Evolutionary conservation across 495 filamentous ascomycete species (phyloP).

Genomic region (Penicillium ochrochloron): DNA sequence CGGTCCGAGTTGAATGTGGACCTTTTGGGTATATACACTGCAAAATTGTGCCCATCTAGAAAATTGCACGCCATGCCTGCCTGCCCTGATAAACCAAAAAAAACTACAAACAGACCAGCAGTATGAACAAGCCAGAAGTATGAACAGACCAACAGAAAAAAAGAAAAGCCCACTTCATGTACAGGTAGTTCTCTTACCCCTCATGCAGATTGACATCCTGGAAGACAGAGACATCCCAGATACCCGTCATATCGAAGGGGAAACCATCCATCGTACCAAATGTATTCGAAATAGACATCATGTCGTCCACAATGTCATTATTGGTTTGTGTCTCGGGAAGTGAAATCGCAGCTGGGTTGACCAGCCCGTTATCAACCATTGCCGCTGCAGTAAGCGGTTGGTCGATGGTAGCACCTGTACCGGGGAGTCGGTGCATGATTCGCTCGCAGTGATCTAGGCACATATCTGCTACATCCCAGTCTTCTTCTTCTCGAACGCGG

Average conservation of each 20-base stretch:
- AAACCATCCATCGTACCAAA: conserved; percentile 57
- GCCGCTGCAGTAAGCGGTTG: conserved; percentile 19
- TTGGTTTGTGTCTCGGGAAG: conserved; percentile 54
- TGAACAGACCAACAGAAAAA: background rate
- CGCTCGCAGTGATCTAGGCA: conserved; percentile 58
- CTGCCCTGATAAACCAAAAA: background rate
- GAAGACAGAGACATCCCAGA: conserved; percentile 55
- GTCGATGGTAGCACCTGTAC: conserved; percentile 30
- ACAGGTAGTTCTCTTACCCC: background rate
- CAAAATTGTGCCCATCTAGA: conserved; percentile 12
- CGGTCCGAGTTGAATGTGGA: conserved; percentile 9
- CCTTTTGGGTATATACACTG: conserved; percentile 34
- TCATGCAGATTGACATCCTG: conserved; percentile 51
- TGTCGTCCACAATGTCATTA: conserved; percentile 56
- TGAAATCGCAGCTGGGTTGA: conserved; percentile 51
- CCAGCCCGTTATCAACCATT: conserved; percentile 38
- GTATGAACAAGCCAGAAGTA: background rate
- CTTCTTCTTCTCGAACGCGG: conserved; percentile 55
- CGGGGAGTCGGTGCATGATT: conserved; percentile 49
- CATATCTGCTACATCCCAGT: conserved; percentile 59
- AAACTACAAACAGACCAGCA: background rate
- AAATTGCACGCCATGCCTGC: conserved; percentile 6
- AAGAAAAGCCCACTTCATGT: background rate
- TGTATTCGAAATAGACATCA: conserved; percentile 56
- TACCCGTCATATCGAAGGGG: conserved; percentile 57